These are phyloP conservation scores for Hypsizygus marmoreus DNA, from an alignment of 768 basidiomycete genomes.

Conservation along the genomic window DNA sequence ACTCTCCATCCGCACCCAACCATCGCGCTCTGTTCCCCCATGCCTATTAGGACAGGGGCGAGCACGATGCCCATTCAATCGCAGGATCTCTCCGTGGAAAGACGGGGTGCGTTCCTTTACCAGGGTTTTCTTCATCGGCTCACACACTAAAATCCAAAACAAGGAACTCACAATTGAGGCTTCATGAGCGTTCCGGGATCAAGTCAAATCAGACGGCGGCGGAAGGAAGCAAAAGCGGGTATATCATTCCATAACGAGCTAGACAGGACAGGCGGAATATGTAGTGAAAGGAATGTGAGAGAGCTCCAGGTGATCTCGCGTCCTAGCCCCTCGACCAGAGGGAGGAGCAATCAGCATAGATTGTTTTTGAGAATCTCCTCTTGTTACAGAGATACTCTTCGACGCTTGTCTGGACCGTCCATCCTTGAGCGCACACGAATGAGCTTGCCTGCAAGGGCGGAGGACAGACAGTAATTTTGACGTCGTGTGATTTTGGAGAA, in stretches of 20 bases:
- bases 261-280: conserved; percentile 17
- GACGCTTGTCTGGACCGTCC: conserved; percentile 91
- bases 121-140: conserved; percentile 82
- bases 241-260: conserved; percentile 11
- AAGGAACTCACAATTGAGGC: conserved; percentile 20
- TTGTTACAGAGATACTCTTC: conserved; percentile 50
- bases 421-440: conserved; percentile 46
- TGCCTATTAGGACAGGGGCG: conserved; percentile 19
- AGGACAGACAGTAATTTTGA: conserved; percentile 81
- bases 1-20: conserved; percentile 75
- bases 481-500: conserved; percentile 51
- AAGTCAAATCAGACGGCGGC: background rate
- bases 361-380: conserved; percentile 79
- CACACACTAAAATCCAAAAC: conserved; percentile 20
- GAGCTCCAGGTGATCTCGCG: conserved; percentile 90
- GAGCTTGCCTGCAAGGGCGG: conserved; percentile 40
- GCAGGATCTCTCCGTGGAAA: conserved; percentile 37
- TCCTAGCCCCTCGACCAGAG: conserved; percentile 88
- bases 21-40: conserved; percentile 28
- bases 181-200: no score
- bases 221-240: conserved; percentile 5
- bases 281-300: conserved; percentile 49
- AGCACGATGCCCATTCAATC: conserved; percentile 28
- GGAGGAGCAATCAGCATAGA: conserved; percentile 91
- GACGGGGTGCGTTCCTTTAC: conserved; percentile 84